Conservation (phyloP, 345 rosid species). For the Ricinus communis region DNA sequence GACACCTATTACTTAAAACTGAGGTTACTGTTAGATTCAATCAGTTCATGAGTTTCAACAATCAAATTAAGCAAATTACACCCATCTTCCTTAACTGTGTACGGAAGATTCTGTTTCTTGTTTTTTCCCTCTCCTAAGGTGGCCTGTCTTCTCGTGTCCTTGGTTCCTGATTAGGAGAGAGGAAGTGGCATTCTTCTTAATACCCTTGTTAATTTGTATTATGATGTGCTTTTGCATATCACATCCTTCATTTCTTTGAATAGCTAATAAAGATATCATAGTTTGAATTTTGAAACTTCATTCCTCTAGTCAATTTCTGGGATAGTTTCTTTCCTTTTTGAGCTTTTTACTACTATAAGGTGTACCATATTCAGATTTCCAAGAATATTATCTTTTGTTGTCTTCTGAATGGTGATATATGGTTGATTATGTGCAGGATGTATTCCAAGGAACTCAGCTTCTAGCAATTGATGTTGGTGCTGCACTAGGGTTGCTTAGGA, state of each 20-base stretch:
- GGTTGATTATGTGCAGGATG: slow-evolving; percentile 58
- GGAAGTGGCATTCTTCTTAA: not conserved
- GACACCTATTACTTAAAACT: too few relatives aligned
- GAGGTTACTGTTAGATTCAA: too few relatives aligned
- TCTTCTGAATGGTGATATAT: slow-evolving; percentile 3
- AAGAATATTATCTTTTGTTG: slow-evolving; percentile 9
- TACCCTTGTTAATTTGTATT: not conserved
- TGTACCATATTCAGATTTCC: not conserved
- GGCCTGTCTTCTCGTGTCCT: too few relatives aligned
- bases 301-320: not conserved
- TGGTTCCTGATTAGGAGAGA: too few relatives aligned
- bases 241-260: slow-evolving; percentile 8
- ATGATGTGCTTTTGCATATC: not conserved
- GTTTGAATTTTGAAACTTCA: too few relatives aligned
- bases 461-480: slow-evolving; percentile 87
- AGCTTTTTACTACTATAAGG: not conserved
- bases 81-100: too few relatives aligned
- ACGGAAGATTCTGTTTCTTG: too few relatives aligned
- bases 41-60: too few relatives aligned
- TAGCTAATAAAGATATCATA: not conserved
- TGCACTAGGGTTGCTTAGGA: slow-evolving; percentile 71
- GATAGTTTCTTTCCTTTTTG: too few relatives aligned
- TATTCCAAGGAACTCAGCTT: slow-evolving; percentile 97
- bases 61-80: too few relatives aligned
- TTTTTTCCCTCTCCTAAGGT: not conserved